Base-by-base conservation (phyloP, 306 rosid species). In the Sesbania bispinosa region DNA sequence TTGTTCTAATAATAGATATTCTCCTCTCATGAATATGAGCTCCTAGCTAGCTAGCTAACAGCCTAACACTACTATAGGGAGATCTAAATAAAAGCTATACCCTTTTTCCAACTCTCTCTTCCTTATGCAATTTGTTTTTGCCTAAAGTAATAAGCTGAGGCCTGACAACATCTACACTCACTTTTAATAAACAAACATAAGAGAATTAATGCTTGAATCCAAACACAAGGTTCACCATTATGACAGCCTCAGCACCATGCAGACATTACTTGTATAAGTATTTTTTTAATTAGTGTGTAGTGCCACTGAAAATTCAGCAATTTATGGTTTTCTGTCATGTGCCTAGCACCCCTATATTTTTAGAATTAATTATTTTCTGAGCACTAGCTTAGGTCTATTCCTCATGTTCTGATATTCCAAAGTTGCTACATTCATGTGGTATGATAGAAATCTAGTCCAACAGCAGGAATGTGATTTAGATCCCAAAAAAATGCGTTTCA, bases 381-480 rank as follows among this genome's bases (percentile, higher is more conserved):
- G 45, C 60, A 69, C 61, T 69, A 43, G 76, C 60, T 21, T 76
- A 68, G 76, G 58, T 71, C 79, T 32, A 69, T 51, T 59, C 58
- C 51, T 69, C 62, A 47, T 41, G 7, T 69, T 38, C 13, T 36
- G 21, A 2, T 53, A 38, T 38, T 39, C 33, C 21, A 14, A 41
- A 19, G 36, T 71, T 8, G 48, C 5, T 2, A 14, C 8, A 43
- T 43, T 45, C 67, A 71, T 71, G 58, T 27, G 67, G 46, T 15
- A 16, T 3, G n/a, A n/a, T n/a, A n/a, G n/a, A n/a, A n/a, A n/a
- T n/a, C n/a, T n/a, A 42, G 14, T 73, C 39, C 70, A 41, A 67
- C 42, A 55, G 18, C 39, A 65, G 7, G 58, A 70, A 53, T 72
- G 77, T 54, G 85, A 81, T 73, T 72, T 67, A 14, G 41, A 77